phyloP scores from a whole-genome alignment of 805 yeast species.

The Torulaspora gathmanii region DNA sequence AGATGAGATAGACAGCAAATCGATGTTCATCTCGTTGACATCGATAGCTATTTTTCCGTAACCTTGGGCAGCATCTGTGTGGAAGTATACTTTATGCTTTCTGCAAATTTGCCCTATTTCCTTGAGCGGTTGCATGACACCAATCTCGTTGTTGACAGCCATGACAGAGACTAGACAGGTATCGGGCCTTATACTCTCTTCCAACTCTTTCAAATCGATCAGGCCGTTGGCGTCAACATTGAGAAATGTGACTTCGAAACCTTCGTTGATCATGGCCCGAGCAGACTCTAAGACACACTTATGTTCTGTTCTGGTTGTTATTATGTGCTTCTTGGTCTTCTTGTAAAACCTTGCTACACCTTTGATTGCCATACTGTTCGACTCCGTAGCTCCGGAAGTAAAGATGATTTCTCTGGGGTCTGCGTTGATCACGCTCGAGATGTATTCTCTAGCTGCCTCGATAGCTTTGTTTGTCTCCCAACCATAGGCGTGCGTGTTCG shows the following conservation, averaged over 20 bases:
- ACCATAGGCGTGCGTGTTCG: slow-evolving; percentile 94
- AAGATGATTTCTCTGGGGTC: slow-evolving; percentile 95
- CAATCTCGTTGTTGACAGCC: slow-evolving; percentile 98
- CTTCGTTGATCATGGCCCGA: slow-evolving; percentile 92
- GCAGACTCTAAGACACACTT: slow-evolving; percentile 98
- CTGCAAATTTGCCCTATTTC: slow-evolving; percentile 89
- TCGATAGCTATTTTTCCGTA: slow-evolving; percentile 90
- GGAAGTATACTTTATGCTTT: slow-evolving; percentile 87
- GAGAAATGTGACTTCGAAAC: slow-evolving; percentile 90
- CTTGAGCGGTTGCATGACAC: slow-evolving; percentile 92
- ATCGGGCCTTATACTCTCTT: slow-evolving; percentile 80
- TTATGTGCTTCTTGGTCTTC: slow-evolving; percentile 85
- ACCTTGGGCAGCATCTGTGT: slow-evolving; percentile 97
- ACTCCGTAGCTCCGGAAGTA: slow-evolving; percentile 97
- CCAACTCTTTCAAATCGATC: slow-evolving; percentile 69
- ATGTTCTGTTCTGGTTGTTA: slow-evolving; percentile 96
- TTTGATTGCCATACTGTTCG: slow-evolving; percentile 89
- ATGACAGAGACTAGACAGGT: slow-evolving; percentile 86
- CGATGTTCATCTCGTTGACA: slow-evolving; percentile 90
- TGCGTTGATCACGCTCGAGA: slow-evolving; percentile 83
- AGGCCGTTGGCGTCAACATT: slow-evolving; percentile 81
- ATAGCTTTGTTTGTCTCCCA: slow-evolving; percentile 97
- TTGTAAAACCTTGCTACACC: slow-evolving; percentile 94
- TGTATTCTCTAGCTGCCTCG: slow-evolving; percentile 75
- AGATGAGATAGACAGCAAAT: slow-evolving; percentile 86